These are phyloP conservation scores for Castanea sativa DNA, from an alignment of 306 rosid genomes.

Conservation along the genomic window DNA sequence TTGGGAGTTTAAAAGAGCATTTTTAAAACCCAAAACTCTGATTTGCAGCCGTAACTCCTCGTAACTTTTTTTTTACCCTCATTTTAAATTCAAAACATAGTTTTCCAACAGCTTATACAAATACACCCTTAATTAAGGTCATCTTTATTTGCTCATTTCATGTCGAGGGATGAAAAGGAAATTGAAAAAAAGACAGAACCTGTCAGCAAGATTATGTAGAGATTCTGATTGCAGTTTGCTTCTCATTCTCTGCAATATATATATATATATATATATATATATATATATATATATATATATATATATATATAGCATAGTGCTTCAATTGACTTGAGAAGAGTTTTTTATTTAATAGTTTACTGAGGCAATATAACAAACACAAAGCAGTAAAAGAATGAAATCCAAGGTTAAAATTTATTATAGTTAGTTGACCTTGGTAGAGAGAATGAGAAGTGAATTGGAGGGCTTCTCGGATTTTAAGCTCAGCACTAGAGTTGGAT, in stretches of 20 bases:
- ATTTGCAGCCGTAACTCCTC: too few species aligned
- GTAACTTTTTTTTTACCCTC: not conserved
- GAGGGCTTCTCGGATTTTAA: conserved; percentile 56
- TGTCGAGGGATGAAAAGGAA: too few species aligned
- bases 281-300: not conserved
- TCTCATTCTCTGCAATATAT: conserved; percentile 50
- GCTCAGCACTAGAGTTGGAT: conserved; percentile 39
- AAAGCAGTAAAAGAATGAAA: not conserved
- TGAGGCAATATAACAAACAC: not conserved
- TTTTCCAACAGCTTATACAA: too few species aligned
- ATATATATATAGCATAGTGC: not conserved
- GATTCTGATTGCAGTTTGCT: conserved; percentile 48
- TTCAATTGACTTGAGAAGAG: not conserved
- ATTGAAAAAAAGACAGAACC: conserved; percentile 18
- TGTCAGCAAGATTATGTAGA: conserved; percentile 50
- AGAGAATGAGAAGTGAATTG: conserved; percentile 44
- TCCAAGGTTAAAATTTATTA: conserved; percentile 15
- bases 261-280: not conserved
- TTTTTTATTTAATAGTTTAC: not conserved
- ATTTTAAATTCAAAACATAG: too few species aligned
- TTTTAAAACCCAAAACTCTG: too few species aligned
- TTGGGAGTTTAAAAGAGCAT: too few species aligned
- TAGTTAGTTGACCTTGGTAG: not conserved
- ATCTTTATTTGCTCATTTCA: too few species aligned
- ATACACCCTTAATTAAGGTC: too few species aligned